Evolutionary conservation across 1,284 basidiomycete genomes (phyloP), one percentile per base, ranked within the genome.

Genomic region (Vanrija sp.): DNA sequence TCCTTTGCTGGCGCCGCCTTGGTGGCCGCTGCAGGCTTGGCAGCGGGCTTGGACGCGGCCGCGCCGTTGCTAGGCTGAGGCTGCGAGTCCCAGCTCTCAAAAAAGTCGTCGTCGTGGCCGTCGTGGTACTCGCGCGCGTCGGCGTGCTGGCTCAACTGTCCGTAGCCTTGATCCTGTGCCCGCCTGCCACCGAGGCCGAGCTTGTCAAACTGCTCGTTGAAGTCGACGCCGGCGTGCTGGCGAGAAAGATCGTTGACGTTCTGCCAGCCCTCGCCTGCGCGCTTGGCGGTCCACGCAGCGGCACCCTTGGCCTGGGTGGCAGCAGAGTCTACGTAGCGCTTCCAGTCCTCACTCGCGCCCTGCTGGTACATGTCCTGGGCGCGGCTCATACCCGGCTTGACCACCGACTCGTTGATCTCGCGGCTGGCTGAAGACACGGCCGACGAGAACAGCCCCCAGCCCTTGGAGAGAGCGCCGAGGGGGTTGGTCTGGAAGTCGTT

Each of bases 361-460:
- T 55, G 52, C 39, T 60, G 62, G 26, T 71, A 66, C 23, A 68
- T 52, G 39, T 68, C 63, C 16, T 64, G 56, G 15, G 72, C 73
- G 12, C 62, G 55, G 1, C 56, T 45, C 52, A 77, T 60, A 18
- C 72, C 72, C 0, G 77, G 77, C 60, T 78, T 69, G 28, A 78
- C 69, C 52, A 78, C 74, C 5, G 61, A 55, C 14, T 67, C 63
- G 58, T 77, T 74, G 61, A 78, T 74, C 50, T 75, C 75, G 25
- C 64, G 60, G 0, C 62, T 62, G 1, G 77, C 75, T 2, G 53
- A 58, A 1, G 62, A 65, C 18, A 78, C 70, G 6, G 74, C 76
- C 15, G 67, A 67, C 3, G 67, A 70, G 64, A 78, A 76, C 16
- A 78, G 61, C 21, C 76, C 76, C 77, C 77, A 77, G 28, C 74